These are phyloP conservation scores for Musa itinerans DNA, from an alignment of 176 grass and related monocot genomes.

Conservation along the genomic window DNA sequence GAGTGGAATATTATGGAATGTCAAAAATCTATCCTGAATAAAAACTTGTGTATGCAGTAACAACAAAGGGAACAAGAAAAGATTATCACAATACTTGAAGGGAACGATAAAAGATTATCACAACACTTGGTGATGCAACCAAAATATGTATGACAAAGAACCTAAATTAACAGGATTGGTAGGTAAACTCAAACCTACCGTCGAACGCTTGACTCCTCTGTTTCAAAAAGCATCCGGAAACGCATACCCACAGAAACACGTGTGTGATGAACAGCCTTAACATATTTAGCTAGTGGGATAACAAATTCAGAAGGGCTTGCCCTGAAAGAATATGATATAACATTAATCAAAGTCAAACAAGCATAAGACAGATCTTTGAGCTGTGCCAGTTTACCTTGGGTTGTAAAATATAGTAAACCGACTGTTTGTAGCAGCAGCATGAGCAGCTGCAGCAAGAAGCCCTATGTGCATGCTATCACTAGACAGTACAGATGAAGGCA, in stretches of 20 bases:
- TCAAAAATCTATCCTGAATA: too few relatives aligned
- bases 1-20: too few relatives aligned
- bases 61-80: too few relatives aligned
- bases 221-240: conserved; percentile 98
- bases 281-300: conserved; percentile 80
- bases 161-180: background rate
- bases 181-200: conserved; percentile 37
- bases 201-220: conserved; percentile 84
- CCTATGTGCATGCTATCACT: too few relatives aligned
- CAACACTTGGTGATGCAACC: too few relatives aligned
- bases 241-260: conserved; percentile 96
- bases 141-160: too few relatives aligned
- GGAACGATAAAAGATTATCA: too few relatives aligned
- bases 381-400: conserved; percentile 48
- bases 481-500: background rate
- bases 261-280: conserved; percentile 87
- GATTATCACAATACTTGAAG: too few relatives aligned
- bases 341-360: background rate
- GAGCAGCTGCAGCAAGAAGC: conserved; percentile 87
- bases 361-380: background rate
- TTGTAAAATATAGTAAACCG: conserved; percentile 94
- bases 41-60: too few relatives aligned
- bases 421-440: conserved; percentile 89
- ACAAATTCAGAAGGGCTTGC: conserved; percentile 91
- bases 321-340: conserved; percentile 32